These are phyloP conservation scores for Colletotrichum sp. DNA, from an alignment of 2,329 filamentous ascomycete species.

Conservation along the genomic window DNA sequence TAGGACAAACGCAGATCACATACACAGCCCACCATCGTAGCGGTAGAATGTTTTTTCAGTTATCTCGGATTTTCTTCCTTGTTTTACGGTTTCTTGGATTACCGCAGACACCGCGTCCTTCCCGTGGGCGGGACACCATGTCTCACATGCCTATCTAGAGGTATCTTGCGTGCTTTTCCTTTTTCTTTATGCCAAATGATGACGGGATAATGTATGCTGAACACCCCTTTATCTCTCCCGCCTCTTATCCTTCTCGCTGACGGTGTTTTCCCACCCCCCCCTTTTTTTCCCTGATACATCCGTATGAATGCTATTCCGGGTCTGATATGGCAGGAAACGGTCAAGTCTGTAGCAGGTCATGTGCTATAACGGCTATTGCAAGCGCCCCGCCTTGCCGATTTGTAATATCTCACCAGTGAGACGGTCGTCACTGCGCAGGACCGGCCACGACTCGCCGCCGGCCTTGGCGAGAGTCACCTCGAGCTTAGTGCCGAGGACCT, in stretches of 20 bases:
- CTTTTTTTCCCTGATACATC: background rate
- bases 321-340: background rate
- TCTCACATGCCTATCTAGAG: constrained; percentile 12
- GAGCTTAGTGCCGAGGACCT: constrained; percentile 87
- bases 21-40: background rate
- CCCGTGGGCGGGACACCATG: constrained; percentile 4
- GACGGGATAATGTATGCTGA: background rate
- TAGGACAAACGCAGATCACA: background rate
- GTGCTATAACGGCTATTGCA: constrained; percentile 1
- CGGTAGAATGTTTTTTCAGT: background rate
- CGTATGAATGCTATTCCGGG: background rate
- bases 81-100: constrained; percentile 6
- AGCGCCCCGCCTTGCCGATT: constrained; percentile 76
- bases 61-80: constrained; percentile 1
- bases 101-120: background rate
- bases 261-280: background rate
- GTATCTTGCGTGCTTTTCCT: constrained; percentile 10
- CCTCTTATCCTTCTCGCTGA: background rate
- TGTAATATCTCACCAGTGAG: constrained; percentile 82
- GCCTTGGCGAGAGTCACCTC: constrained; percentile 77
- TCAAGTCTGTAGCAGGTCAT: background rate
- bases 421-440: constrained; percentile 78
- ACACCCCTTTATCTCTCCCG: background rate
- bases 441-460: constrained; percentile 83
- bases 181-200: background rate